Evolutionary conservation across 1,284 basidiomycete genomes (phyloP), one percentile per base, ranked within the genome.

Genomic region (Lignosus rhinocerotis): DNA sequence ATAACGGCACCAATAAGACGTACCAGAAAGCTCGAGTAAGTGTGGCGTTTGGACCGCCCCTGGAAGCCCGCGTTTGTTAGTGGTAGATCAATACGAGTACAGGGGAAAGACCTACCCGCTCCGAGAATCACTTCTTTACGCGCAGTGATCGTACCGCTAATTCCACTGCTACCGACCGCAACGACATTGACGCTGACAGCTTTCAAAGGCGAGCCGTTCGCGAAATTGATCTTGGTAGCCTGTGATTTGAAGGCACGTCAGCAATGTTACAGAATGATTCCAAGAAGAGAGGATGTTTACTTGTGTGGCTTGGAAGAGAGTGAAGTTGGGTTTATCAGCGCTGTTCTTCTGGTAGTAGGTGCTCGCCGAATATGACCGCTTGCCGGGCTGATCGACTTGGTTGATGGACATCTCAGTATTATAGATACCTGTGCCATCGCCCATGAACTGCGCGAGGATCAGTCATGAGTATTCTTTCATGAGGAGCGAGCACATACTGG

Each of bases 171-270:
- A 50, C 38, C 54, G 51, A 51, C 55, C 38, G 47, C 66, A 60
- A 31, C 52, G 33, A 53, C 67, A 39, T 34, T 39, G 21, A 60
- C 71, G 67, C 57, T 67, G 57, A 17, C 67, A 61, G 36, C 70
- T 94, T 59, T 96, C 82, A 49, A 97, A 34, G n/a, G 25, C 11
- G 50, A 53, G 30, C 17, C 3, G 25, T 19, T 16, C n/a, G 25
- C 14, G 32, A 56, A 53, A 6, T 39, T 50, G 30, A 56, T 34
- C 17, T 56, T 52, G 9, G 51, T 50, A 8, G 54, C 51, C 59
- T 56, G 12, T 25, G 25, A 25, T 2, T 25, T 3, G 6, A 8
- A 6, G 11, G 21, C 4, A 33, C 6, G 36, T 32, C n/a, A 34
- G n/a, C 19, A 11, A 3, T 17, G n/a, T n/a, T 25, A 1, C 4